Conservation (phyloP, 176 grass and related monocot species). For the Secale cereale region DNA sequence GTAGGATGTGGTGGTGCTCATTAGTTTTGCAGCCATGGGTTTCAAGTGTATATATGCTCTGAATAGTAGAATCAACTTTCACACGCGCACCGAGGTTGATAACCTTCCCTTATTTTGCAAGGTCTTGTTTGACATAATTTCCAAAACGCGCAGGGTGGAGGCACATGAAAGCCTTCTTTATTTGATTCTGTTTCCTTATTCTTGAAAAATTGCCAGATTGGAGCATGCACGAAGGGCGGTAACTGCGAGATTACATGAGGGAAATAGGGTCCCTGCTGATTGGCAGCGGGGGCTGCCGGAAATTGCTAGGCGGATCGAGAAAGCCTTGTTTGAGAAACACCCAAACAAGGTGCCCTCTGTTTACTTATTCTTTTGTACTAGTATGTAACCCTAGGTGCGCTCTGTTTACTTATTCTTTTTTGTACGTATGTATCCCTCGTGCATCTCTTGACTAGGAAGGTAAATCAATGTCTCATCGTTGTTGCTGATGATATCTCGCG, state of each 20-base stretch:
- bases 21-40: too few species aligned
- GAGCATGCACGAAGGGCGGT: not conserved
- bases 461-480: conserved; percentile 9
- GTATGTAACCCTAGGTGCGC: too few species aligned
- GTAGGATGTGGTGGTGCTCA: too few species aligned
- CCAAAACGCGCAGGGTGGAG: not conserved
- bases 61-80: too few species aligned
- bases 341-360: conserved; percentile 46
- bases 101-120: not conserved
- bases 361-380: too few species aligned
- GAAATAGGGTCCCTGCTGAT: too few species aligned
- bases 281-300: not conserved
- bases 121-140: not conserved
- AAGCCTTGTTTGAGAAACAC: conserved; percentile 46
- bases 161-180: not conserved
- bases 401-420: conserved; percentile 4
- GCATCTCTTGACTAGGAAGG: not conserved
- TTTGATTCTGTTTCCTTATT: not conserved
- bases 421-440: not conserved
- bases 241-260: not conserved
- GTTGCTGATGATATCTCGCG: not conserved
- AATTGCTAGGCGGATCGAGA: conserved; percentile 14
- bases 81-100: too few species aligned
- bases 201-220: not conserved
- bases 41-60: too few species aligned